Conservation (phyloP, 805 yeast genomes). For the Kluyveromyces lactis region DNA sequence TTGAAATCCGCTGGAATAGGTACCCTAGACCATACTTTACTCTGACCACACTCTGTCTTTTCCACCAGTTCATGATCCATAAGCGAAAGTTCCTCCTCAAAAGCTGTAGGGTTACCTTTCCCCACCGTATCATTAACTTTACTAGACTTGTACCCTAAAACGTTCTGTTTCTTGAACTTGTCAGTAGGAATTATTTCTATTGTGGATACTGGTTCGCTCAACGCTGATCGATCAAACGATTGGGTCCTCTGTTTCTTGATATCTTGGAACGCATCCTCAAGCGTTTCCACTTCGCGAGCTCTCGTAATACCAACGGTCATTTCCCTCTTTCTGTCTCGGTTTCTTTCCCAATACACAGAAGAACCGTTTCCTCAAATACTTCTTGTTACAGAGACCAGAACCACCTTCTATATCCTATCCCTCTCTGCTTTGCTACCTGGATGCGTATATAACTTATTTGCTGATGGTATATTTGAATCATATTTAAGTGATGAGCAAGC, state of each 20-base stretch:
- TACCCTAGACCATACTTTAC: constrained; percentile 50
- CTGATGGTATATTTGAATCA: too few relatives aligned
- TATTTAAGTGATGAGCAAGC: too few relatives aligned
- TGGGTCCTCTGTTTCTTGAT: constrained; percentile 20
- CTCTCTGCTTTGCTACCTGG: too few relatives aligned
- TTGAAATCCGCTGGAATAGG: constrained; percentile 42
- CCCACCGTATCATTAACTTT: background rate
- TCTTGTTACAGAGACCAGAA: too few relatives aligned
- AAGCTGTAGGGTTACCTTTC: constrained; percentile 7
- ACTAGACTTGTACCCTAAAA: constrained; percentile 20
- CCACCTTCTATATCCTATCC: too few relatives aligned
- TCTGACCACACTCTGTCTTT: constrained; percentile 18
- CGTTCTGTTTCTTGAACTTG: constrained; percentile 21
- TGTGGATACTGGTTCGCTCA: constrained; percentile 29
- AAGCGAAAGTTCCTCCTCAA: constrained; percentile 24
- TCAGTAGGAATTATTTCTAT: constrained; percentile 29
- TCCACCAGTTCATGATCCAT: constrained; percentile 26
- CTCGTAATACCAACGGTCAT: constrained; percentile 1
- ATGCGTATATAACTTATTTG: too few relatives aligned
- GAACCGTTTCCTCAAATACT: too few relatives aligned
- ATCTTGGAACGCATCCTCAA: constrained; percentile 3
- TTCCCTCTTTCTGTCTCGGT: too few relatives aligned
- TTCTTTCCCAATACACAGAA: too few relatives aligned
- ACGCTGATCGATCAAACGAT: constrained; percentile 25
- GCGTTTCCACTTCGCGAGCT: background rate